phyloP scores from a whole-genome alignment of 2,329 filamentous ascomycete species.

The Ophiostoma quercus region DNA sequence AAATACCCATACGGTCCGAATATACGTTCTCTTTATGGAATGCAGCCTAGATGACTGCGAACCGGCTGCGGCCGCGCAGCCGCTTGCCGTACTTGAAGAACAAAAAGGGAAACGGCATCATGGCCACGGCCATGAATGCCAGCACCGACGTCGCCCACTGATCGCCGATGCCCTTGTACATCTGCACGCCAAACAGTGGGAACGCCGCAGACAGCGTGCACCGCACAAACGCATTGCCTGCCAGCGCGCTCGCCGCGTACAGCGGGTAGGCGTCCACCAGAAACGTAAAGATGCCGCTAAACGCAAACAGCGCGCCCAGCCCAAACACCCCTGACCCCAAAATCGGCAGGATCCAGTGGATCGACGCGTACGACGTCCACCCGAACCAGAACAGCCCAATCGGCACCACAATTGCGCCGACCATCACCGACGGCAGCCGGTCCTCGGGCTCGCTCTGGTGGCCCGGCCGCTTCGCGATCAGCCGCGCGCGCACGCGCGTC shows the following conservation, averaged over 20 bases:
- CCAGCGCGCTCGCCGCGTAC: slow-evolving; percentile 72
- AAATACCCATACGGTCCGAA: too few species aligned
- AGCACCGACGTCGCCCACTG: slow-evolving; percentile 63
- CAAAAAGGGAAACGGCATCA: slow-evolving; percentile 60
- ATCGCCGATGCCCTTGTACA: slow-evolving; percentile 65
- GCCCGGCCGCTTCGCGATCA: slow-evolving; percentile 50
- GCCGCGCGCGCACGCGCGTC: slow-evolving; percentile 52
- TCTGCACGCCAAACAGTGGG: slow-evolving; percentile 66
- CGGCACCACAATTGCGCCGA: slow-evolving; percentile 72
- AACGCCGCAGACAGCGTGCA: slow-evolving; percentile 75
- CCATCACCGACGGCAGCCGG: slow-evolving; percentile 68
- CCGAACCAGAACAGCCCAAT: slow-evolving; percentile 82
- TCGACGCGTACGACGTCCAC: slow-evolving; percentile 69
- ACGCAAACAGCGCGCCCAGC: slow-evolving; percentile 66
- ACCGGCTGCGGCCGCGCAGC: slow-evolving; percentile 52
- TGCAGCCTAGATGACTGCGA: slow-evolving; percentile 36
- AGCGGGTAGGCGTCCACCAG: slow-evolving; percentile 73
- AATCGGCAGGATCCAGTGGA: slow-evolving; percentile 73
- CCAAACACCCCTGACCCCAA: slow-evolving; percentile 69
- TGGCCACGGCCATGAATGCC: slow-evolving; percentile 55
- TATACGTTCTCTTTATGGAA: background rate
- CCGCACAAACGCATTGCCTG: slow-evolving; percentile 75
- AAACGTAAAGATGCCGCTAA: slow-evolving; percentile 83
- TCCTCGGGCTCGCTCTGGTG: slow-evolving; percentile 76
- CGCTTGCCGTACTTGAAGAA: slow-evolving; percentile 58